Base-by-base conservation (phyloP, 2,329 filamentous ascomycete genomes). In the Cercospora janseana region DNA sequence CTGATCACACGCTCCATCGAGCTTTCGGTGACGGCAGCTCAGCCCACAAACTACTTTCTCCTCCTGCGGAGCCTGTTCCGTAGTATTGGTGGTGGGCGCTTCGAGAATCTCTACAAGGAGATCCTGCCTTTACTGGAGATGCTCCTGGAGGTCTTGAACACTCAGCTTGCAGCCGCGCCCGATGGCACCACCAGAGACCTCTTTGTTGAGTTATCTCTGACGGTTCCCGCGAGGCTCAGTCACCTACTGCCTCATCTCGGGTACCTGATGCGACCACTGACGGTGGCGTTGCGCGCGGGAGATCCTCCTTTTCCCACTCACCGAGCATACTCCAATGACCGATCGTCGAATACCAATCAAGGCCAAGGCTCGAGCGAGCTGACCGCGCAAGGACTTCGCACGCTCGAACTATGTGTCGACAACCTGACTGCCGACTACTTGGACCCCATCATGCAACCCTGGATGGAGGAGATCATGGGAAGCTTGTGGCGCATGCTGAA, bases 21-120 rank as follows among this genome's bases (percentile, higher is more conserved):
- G 70, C 76, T 97, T 28, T 96, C 92, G 1, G 95, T 93, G 5
- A 94, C 87, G 51, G 94, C 93, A 0, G 90, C 96, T 63, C 92
- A 97, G 66, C 94, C 94, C 0, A 95, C 96, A 81, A 98, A 99
- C 69, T 98, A 98, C 71, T 99, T 98, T 70, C 78, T 96, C 8
- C 79, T 99, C 1, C 76, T 99, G 29, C 81, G 93, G 26, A 96
- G 91, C 0, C 75, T 99, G 1, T 99, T 99, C 69, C 77, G 93
- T 49, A 97, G 92, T 66, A 99, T 99, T 46, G 93, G 93, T 16
- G 94, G 93, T 42, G 94, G 93, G 6, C 87, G 95, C 56, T 99
- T 98, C 60, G 93, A 99, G 73, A 87, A 96, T 60, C 78, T 98
- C 1, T 99, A 99, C 70, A 98, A 98, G 73, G 92, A 97, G 68